Evolutionary conservation across 129 eudicot genomes (phyloP).

Genomic region (Pulicaria dysenterica): DNA sequence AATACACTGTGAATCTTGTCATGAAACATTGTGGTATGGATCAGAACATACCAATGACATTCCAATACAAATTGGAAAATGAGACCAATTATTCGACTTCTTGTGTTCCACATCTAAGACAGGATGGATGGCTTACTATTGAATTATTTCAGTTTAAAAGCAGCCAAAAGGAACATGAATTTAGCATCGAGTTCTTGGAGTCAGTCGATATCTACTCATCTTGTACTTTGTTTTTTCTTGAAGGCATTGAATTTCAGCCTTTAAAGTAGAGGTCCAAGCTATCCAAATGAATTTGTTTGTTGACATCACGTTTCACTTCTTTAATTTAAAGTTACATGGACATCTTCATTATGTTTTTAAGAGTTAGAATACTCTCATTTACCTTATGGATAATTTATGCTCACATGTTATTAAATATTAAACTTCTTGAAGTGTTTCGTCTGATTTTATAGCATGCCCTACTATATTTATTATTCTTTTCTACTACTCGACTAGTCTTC

Average conservation of each 20-base stretch:
- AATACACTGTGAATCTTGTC: not conserved
- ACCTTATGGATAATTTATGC: too few relatives aligned
- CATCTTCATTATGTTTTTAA: too few relatives aligned
- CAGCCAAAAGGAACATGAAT: not conserved
- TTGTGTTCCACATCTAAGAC: not conserved
- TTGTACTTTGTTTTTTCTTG: not conserved
- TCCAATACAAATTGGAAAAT: not conserved
- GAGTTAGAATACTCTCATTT: too few relatives aligned
- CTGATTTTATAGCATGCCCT: too few relatives aligned
- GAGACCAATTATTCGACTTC: not conserved
- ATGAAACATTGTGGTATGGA: not conserved
- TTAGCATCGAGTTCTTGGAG: not conserved
- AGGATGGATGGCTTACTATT: not conserved
- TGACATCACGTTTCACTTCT: too few relatives aligned
- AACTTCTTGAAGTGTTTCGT: too few relatives aligned
- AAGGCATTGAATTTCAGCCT: constrained; percentile 1
- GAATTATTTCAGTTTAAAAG: not conserved
- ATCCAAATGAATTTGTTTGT: too few relatives aligned
- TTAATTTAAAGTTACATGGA: too few relatives aligned
- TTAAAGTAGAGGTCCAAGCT: not conserved
- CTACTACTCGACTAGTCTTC: too few relatives aligned
- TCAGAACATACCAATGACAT: not conserved
- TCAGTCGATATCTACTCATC: not conserved
- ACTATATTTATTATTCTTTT: too few relatives aligned
- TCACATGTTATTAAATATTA: too few relatives aligned